Percentiles rank a stretch among this genome's conserved stretches.
Evolutionary conservation across 257 asterid genomes (phyloP).

Genomic region (Ilex asprella): DNA sequence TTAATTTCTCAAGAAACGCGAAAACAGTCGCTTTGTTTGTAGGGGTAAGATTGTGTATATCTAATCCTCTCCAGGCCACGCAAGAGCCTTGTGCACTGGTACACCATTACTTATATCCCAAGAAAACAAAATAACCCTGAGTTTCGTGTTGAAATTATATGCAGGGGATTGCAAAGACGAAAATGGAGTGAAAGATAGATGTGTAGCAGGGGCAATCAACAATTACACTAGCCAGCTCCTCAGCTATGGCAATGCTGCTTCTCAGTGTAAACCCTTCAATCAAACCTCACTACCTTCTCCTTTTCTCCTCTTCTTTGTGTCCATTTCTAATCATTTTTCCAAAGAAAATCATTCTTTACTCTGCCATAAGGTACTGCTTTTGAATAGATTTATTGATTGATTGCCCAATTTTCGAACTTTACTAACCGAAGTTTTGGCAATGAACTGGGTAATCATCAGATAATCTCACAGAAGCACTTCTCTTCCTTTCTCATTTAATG

Average conservation of each 20-base stretch:
- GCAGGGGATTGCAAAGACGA: slow-evolving; percentile 87
- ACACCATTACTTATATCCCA: too few species aligned
- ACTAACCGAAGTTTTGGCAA: too few species aligned
- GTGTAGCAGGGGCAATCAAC: slow-evolving; percentile 92
- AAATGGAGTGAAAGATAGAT: slow-evolving; percentile 56
- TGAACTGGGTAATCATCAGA: slow-evolving; percentile 29
- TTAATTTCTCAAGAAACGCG: too few species aligned
- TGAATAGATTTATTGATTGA: too few species aligned
- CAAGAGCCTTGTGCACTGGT: too few species aligned
- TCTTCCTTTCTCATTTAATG: slow-evolving; percentile 74
- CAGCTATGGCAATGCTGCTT: slow-evolving; percentile 28
- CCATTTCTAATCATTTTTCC: background rate
- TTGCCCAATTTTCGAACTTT: too few species aligned
- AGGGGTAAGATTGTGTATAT: too few species aligned
- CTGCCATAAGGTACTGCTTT: too few species aligned
- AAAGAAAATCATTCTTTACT: background rate
- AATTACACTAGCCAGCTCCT: slow-evolving; percentile 81
- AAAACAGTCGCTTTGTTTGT: too few species aligned
- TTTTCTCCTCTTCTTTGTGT: background rate
- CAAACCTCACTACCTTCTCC: background rate
- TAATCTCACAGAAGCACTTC: slow-evolving; percentile 76
- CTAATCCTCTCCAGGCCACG: too few species aligned
- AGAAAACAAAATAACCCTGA: too few species aligned
- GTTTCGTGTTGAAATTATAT: background rate
- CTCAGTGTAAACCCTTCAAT: slow-evolving; percentile 36